A percentile compares a stretch with the other conserved stretches of the same genome.
These are phyloP conservation scores for Brasilioporus rufonigricans DNA, from an alignment of 768 basidiomycete species.

Conservation along the genomic window DNA sequence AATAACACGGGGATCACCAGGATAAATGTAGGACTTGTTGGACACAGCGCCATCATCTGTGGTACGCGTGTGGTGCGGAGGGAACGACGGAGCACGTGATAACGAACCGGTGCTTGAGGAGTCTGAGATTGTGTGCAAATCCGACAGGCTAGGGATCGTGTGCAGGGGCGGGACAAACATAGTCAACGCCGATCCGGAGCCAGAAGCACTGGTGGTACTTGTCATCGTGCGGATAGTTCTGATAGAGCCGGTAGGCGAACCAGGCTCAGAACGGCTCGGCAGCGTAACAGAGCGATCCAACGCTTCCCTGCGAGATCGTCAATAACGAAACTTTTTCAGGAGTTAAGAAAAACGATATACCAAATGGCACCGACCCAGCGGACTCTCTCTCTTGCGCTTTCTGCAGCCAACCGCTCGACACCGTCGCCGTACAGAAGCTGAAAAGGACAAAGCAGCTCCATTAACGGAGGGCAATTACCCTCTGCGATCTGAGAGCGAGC, in stretches of 20 bases:
- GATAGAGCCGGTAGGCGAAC: constrained; percentile 58
- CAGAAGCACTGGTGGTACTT: constrained; percentile 40
- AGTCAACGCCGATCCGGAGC: constrained; percentile 59
- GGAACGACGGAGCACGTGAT: constrained; percentile 45
- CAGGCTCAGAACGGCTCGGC: constrained; percentile 40
- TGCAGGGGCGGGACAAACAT: constrained; percentile 77
- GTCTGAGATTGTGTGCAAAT: constrained; percentile 49
- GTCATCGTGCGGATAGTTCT: constrained; percentile 62
- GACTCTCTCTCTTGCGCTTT: constrained; percentile 81
- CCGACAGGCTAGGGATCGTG: constrained; percentile 67
- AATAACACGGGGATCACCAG: constrained; percentile 71
- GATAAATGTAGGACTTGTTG: constrained; percentile 64
- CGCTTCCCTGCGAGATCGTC: constrained; percentile 58
- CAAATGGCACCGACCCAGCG: constrained; percentile 92
- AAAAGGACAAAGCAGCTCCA: constrained; percentile 84
- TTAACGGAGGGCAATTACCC: constrained; percentile 45
- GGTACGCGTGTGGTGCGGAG: constrained; percentile 61
- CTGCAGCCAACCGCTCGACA: constrained; percentile 84
- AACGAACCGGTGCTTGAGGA: constrained; percentile 38
- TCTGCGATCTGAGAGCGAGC: constrained; percentile 56
- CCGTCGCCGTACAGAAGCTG: constrained; percentile 90
- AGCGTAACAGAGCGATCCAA: constrained; percentile 62
- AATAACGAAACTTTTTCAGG: neutral
- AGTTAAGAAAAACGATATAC: constrained; percentile 40
- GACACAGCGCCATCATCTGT: constrained; percentile 73